Base-by-base conservation (phyloP, 176 grass and related monocot genomes). In the Musa itinerans region DNA sequence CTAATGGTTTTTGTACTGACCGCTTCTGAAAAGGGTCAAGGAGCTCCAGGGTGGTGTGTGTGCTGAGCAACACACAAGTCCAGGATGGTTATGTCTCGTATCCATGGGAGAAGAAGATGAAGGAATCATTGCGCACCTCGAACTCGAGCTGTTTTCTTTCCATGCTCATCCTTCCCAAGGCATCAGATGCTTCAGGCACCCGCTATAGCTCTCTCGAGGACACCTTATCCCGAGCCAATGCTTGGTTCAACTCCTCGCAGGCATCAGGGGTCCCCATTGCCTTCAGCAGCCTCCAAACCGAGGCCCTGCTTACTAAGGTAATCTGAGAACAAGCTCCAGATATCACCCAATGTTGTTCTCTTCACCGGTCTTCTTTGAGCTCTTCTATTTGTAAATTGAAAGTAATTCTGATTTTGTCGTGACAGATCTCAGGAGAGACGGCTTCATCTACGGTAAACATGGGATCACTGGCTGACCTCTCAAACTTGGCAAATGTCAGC, bases 61-160 rank as follows among this genome's bases (percentile, higher is more conserved):
- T 83, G 25, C 82, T 95, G 77, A 68, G 85, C 17, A 81, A 84
- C 63, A 81, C 79, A 0, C 91, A 88, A 76, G 82, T 99, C 62
- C 24, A 77, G 0, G 76, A 87, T 52, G 81, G 86, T 1, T 86
- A 89, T 10, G 91, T 95, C 55, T 71, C 81, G 10, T 99, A 93
- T 79, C 87, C 87, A 5, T 99, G 91, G 91, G 91, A 95, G 79
- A 92, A 86, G 85, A 99, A 92, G 85, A 92, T 92, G 96, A 81
- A 77, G 80, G 84, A 92, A 21, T 74, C 93, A 19, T 78, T 99
- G 55, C 77, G 81, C 1, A 74, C 85, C 52, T 76, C 78, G 11
- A 79, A 76, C 4, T 76, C 83, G 13, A 89, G 88, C 54, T 71
- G 86, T 54, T 92, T 88, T 85, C 81, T 95, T 1, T 99, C 96